These are phyloP conservation scores for Aspergillus pseudoviridinutans DNA, from an alignment of 2,329 filamentous ascomycete genomes.

Conservation along the genomic window DNA sequence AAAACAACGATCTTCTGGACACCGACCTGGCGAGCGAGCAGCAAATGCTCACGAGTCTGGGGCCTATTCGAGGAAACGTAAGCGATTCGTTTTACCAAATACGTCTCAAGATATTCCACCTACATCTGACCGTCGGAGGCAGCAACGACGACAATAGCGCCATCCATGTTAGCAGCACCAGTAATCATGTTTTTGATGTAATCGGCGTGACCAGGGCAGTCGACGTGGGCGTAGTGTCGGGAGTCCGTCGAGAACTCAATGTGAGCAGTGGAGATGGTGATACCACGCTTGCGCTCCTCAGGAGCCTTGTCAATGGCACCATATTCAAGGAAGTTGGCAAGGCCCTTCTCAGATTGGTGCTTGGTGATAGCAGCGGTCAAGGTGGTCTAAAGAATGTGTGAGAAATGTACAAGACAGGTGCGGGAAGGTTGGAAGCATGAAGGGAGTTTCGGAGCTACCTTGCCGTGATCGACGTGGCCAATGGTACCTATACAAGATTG, in stretches of 20 bases:
- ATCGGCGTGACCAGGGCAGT: slow-evolving; percentile 99
- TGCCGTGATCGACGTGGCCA: slow-evolving; percentile 99
- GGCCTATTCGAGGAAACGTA: slow-evolving; percentile 51
- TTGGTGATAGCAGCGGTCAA: slow-evolving; percentile 99
- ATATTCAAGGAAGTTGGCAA: slow-evolving; percentile 94
- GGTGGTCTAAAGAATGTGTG: slow-evolving; percentile 65
- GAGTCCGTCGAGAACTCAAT: slow-evolving; percentile 95
- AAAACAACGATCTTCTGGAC: slow-evolving; percentile 98
- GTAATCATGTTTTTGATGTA: slow-evolving; percentile 99
- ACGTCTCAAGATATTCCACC: slow-evolving; percentile 1
- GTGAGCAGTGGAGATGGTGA: slow-evolving; percentile 97
- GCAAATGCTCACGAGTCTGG: slow-evolving; percentile 96
- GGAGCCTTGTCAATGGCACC: slow-evolving; percentile 98
- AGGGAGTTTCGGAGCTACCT: slow-evolving; percentile 55
- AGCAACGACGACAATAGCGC: slow-evolving; percentile 96
- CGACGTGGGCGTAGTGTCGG: slow-evolving; percentile 98
- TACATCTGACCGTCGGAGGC: slow-evolving; percentile 97
- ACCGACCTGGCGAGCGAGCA: slow-evolving; percentile 96
- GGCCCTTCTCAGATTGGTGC: slow-evolving; percentile 89
- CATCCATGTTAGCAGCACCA: slow-evolving; percentile 98
- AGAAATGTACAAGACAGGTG: slow-evolving; percentile 6
- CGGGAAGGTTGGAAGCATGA: slow-evolving; percentile 1
- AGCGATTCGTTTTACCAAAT: slow-evolving; percentile 11
- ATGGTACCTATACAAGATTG: slow-evolving; percentile 66
- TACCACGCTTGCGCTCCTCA: slow-evolving; percentile 99